phyloP scores from a whole-genome alignment of 192 early-diverging fungal genomes.

The Entomortierella parvispora region DNA sequence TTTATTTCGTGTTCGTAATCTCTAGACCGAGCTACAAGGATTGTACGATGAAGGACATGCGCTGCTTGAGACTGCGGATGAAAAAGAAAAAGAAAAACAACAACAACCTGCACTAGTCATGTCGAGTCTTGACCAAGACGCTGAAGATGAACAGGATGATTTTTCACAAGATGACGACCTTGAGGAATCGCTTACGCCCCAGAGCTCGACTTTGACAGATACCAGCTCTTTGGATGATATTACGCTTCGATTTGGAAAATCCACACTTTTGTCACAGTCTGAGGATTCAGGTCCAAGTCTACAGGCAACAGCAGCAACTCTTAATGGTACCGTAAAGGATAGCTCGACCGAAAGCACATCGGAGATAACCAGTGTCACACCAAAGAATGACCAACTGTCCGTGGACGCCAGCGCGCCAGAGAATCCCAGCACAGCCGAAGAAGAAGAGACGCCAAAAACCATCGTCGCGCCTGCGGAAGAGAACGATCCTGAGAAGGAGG shows the following conservation, averaged over 20 bases:
- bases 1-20: no score
- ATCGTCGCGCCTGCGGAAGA: no score
- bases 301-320: not conserved
- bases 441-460: no score
- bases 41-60: slow-evolving; percentile 38
- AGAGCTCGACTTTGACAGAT: not conserved
- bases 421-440: not conserved
- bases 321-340: not conserved
- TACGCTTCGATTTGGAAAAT: slow-evolving; percentile 21
- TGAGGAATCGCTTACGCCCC: not conserved
- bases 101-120: not conserved
- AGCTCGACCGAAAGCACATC: no score
- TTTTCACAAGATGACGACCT: slow-evolving; percentile 5
- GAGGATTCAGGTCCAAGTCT: not conserved
- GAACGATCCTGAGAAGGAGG: no score
- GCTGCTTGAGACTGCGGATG: slow-evolving; percentile 13
- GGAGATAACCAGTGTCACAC: no score
- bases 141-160: slow-evolving; percentile 29
- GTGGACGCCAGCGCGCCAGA: no score
- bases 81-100: slow-evolving; percentile 11
- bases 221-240: slow-evolving; percentile 26
- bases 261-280: slow-evolving; percentile 16
- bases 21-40: slow-evolving; percentile 35
- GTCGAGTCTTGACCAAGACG: slow-evolving; percentile 14
- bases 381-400: no score